Conservation (phyloP, 208 protist species). For the Porcisia deanei region DNA sequence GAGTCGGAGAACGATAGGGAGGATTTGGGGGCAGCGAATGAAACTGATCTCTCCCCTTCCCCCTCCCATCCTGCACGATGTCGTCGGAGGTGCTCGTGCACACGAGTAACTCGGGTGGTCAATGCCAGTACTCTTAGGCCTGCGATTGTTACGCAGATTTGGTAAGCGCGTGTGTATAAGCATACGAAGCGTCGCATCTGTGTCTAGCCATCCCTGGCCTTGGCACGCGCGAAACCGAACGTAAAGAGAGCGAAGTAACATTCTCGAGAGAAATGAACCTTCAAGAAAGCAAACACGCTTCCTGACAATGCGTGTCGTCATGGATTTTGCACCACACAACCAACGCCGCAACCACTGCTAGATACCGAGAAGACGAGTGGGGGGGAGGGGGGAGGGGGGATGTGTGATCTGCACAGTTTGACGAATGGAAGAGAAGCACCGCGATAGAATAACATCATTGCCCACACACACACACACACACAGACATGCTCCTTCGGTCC, state of each 20-base stretch:
- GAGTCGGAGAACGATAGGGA: background rate
- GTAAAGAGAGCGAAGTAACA: background rate
- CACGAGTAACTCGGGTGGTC: background rate
- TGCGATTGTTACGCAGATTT: background rate
- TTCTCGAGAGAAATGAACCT: background rate
- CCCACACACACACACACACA: no score
- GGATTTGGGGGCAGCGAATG: background rate
- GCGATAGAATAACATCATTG: background rate
- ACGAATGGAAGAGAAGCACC: background rate
- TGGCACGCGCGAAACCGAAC: background rate
- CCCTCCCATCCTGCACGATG: background rate
- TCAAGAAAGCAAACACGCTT: background rate
- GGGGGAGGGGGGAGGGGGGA: background rate
- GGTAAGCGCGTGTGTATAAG: background rate
- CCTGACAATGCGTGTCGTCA: background rate
- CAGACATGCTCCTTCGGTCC: no score
- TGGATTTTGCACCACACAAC: no score
- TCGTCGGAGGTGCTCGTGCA: background rate
- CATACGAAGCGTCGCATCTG: background rate
- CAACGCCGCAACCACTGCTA: background rate
- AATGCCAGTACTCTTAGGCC: background rate
- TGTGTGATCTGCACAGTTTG: background rate
- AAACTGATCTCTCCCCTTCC: background rate
- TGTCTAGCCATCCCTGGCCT: background rate
- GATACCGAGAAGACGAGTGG: background rate